A percentile compares a stretch with the other conserved stretches of the same genome.
phyloP scores from a whole-genome alignment of 768 basidiomycete species.

The Dioszegia crocea region DNA sequence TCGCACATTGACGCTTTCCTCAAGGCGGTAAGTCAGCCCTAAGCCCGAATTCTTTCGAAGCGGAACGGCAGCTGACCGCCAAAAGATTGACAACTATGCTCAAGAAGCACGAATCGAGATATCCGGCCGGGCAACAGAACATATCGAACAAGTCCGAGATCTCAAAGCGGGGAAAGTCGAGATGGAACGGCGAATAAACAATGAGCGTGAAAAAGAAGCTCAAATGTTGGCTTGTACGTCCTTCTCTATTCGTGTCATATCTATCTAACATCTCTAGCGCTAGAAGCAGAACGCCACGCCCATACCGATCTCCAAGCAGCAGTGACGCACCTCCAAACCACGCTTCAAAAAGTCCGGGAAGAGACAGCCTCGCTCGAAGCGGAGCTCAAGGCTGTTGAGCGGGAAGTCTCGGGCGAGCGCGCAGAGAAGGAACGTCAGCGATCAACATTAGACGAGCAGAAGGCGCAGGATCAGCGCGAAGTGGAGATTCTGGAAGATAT shows the following conservation, averaged over 20 bases:
- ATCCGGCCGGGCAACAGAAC: conserved; percentile 61
- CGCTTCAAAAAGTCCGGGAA: conserved; percentile 61
- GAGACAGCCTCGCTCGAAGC: conserved; percentile 26
- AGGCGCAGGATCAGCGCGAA: conserved; percentile 58
- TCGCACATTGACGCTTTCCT: conserved; percentile 39
- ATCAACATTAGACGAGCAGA: conserved; percentile 57
- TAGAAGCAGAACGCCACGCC: conserved; percentile 40
- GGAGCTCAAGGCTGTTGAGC: conserved; percentile 28
- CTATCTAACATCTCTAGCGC: conserved; percentile 55
- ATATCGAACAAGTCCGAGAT: conserved; percentile 63
- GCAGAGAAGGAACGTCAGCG: conserved; percentile 69
- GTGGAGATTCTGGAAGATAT: conserved; percentile 58
- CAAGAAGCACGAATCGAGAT: conserved; percentile 67
- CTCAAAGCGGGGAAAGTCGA: conserved; percentile 61
- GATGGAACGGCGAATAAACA: conserved; percentile 65
- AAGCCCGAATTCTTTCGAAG: background rate
- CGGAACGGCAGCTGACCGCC: background rate
- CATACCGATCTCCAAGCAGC: conserved; percentile 59
- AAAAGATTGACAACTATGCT: conserved; percentile 59
- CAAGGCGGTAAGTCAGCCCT: conserved; percentile 34
- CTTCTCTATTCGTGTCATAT: too few relatives aligned
- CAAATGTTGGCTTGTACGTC: conserved; percentile 70
- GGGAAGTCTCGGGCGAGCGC: conserved; percentile 21
- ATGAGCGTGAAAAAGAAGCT: conserved; percentile 73
- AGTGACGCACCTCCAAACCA: conserved; percentile 65